Base-by-base conservation (phyloP, 1,284 basidiomycete genomes). In the Ceratobasidium sp. region DNA sequence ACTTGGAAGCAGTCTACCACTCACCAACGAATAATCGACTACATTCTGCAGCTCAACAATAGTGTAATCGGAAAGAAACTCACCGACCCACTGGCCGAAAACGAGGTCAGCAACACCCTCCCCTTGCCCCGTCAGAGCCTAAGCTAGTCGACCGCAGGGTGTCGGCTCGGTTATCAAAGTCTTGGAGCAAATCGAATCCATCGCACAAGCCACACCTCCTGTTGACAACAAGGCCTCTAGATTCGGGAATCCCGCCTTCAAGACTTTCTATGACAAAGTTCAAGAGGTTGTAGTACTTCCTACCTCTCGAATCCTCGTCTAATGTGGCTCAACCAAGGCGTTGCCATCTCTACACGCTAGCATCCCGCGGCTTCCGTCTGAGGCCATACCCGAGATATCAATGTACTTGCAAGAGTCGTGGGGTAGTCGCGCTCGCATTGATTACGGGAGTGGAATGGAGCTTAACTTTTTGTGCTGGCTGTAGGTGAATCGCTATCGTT, bases 381-480 rank as follows among this genome's bases (percentile, higher is more conserved):
- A 89, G 6, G 88, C 90, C 0, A 86, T 90, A 0, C 81, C 84
- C 1, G 96, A 97, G 82, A 82, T 97, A 9, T 89, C 91, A 2
- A 87, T 87, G 0, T 99, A 99, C 84, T 93, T 99, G 80, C 86
- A 88, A 61, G 94, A 98, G 82, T 85, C 91, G 29, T 99, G 96
- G 97, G 97, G 97, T 0, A 98, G 95, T 83, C 88, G 92, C 51
- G 90, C 93, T 73, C 87, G 97, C 5, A 97, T 99, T 78, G 98
- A 99, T 84, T 99, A 99, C 84, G 97, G 98, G 9, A 98, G 96
- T 81, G 97, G 97, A 1, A 99, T 99, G 96, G 98, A 99, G 83
- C 88, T 99, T 77, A 98, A 99, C 85, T 99, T 99, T 82, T 80
- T 98, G 13, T 98, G 95, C 81, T 99, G 97, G 97, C 83, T 99